These are phyloP conservation scores for Ophiostoma himal-ulmi DNA, from an alignment of 2,329 filamentous ascomycete species.

Conservation along the genomic window DNA sequence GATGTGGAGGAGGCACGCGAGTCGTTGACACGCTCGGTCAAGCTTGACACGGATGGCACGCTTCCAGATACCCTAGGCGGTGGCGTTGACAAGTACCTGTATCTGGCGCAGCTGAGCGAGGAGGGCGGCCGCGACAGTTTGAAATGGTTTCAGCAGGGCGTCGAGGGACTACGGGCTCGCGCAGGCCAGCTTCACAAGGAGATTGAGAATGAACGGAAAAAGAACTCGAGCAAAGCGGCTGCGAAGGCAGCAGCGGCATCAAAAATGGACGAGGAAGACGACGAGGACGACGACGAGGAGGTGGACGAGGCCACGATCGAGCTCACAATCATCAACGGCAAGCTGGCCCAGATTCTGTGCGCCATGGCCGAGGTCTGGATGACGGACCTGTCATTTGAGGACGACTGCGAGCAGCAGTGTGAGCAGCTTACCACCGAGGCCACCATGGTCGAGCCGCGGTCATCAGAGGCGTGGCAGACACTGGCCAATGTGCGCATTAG, in stretches of 20 bases:
- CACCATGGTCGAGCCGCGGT: slow-evolving; percentile 72
- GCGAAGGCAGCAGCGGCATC: not conserved
- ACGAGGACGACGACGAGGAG: slow-evolving; percentile 21
- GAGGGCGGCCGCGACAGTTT: slow-evolving; percentile 62
- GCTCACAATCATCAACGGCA: slow-evolving; percentile 59
- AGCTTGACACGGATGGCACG: slow-evolving; percentile 69
- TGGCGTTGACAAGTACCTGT: slow-evolving; percentile 89
- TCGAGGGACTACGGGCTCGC: slow-evolving; percentile 57
- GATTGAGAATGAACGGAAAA: not conserved
- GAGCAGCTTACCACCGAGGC: slow-evolving; percentile 88
- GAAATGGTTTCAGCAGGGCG: slow-evolving; percentile 63
- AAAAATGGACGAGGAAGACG: slow-evolving; percentile 5
- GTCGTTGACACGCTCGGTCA: slow-evolving; percentile 67
- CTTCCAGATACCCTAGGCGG: slow-evolving; percentile 67
- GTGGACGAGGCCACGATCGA: slow-evolving; percentile 30
- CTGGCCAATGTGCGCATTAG: slow-evolving; percentile 91
- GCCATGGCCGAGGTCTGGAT: slow-evolving; percentile 96
- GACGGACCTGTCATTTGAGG: slow-evolving; percentile 93
- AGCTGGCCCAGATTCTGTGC: slow-evolving; percentile 86
- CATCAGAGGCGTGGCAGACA: slow-evolving; percentile 88
- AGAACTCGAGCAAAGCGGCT: not conserved
- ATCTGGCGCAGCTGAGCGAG: slow-evolving; percentile 82
- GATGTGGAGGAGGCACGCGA: slow-evolving; percentile 68
- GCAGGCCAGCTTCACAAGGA: slow-evolving; percentile 15
- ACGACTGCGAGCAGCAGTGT: slow-evolving; percentile 81